These are phyloP conservation scores for Solanum bulbocastanum DNA, from an alignment of 257 asterid species.

Conservation along the genomic window DNA sequence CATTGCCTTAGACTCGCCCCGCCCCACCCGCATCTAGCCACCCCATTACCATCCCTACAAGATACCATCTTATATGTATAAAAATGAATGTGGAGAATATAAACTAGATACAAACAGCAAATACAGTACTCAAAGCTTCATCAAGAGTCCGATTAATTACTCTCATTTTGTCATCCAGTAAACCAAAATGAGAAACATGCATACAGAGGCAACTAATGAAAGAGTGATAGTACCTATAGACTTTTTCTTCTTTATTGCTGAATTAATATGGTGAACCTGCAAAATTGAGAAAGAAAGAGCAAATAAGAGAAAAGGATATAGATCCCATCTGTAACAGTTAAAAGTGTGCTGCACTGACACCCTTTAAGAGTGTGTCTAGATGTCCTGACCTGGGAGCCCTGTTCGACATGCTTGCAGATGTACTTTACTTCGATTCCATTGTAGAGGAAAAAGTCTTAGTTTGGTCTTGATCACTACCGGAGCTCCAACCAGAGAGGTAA, in stretches of 20 bases:
- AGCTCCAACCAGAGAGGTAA: neutral
- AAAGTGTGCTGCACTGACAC: neutral
- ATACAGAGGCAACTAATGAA: conserved; percentile 75
- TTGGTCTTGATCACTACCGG: neutral
- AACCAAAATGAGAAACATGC: conserved; percentile 67
- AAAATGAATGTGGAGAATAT: neutral
- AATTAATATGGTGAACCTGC: conserved; percentile 69
- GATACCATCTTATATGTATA: too few species aligned
- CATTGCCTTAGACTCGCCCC: neutral
- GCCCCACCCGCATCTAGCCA: too few species aligned
- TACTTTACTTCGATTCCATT: neutral
- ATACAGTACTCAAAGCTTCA: too few species aligned
- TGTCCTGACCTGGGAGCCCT: too few species aligned
- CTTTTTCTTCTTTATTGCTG: conserved; percentile 84
- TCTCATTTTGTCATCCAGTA: conserved; percentile 86
- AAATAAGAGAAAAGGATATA: neutral
- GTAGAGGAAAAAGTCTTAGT: neutral
- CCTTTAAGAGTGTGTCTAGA: neutral
- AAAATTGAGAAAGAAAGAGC: neutral
- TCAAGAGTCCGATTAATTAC: neutral
- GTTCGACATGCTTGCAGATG: neutral
- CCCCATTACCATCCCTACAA: neutral
- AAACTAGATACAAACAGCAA: too few species aligned
- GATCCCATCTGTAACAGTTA: neutral
- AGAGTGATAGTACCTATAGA: conserved; percentile 81